These are phyloP conservation scores for Diaporthe citrichinensis DNA, from an alignment of 2,329 filamentous ascomycete species.

Conservation along the genomic window DNA sequence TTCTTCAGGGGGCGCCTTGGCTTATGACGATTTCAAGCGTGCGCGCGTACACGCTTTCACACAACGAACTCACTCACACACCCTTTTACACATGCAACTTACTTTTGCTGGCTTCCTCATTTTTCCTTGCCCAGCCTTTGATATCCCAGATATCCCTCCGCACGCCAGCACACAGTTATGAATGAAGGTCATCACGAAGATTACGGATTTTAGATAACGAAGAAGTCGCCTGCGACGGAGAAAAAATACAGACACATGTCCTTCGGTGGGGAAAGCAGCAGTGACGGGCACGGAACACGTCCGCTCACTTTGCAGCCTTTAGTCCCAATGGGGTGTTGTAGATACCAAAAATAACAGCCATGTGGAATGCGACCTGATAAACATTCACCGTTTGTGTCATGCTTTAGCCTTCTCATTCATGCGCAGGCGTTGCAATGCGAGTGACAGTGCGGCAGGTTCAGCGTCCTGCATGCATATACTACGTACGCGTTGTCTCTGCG, in stretches of 20 bases:
- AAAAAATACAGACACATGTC: not conserved
- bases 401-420: not conserved
- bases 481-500: accelerated
- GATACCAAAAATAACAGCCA: constrained; percentile 24
- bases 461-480: not conserved
- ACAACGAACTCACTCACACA: not conserved
- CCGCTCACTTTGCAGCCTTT: not conserved
- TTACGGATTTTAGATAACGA: constrained; percentile 31
- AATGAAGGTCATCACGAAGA: constrained; percentile 25
- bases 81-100: not conserved
- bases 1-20: not conserved
- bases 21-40: not conserved
- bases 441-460: not conserved
- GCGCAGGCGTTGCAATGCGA: not conserved
- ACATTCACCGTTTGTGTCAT: not conserved
- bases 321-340: constrained; percentile 14
- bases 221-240: constrained; percentile 1
- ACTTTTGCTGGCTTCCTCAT: constrained; percentile 25
- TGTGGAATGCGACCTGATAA: constrained; percentile 2
- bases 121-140: constrained; percentile 32
- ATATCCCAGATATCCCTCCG: constrained; percentile 37
- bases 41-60: not conserved
- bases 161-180: constrained; percentile 30
- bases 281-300: not conserved
- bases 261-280: not conserved